Base-by-base conservation (phyloP, 2,329 filamentous ascomycete genomes). In the Fusarium sp. region DNA sequence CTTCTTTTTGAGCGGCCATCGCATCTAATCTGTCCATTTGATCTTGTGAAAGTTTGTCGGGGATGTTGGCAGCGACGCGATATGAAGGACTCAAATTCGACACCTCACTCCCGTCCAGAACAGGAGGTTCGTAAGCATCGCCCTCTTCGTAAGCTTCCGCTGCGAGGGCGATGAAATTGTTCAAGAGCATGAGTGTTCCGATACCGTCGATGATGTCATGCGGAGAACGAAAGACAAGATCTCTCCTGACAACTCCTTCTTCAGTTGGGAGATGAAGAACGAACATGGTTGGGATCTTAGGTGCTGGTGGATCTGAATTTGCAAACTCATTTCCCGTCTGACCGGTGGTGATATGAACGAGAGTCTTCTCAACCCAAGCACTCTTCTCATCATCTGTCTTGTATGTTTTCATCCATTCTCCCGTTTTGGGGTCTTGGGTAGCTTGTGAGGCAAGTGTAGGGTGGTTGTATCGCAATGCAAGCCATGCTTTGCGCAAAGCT, bases 191-290 rank as follows among this genome's bases (percentile, higher is more conserved):
- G 5, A 82, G 73, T 3, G 79, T 78, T 8, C 80, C 81, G 4
- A 82, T 77, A 0, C 81, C 80, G 32, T 82, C 81, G 8, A 82
- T 77, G n/a, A 81, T 76, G 13, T 82, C 79, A 51, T 82, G 80
- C 1, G 78, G 78, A 3, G 77, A 78, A 1, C 80, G 77, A 18
- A 82, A 69, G 7, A 82, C 68, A 1, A 81, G 60, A 34, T 82
- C 80, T 3, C 75, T 74, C 1, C 71, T 75, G 11, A 28, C 1
- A 1, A 1, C 10, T 1, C 9, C 21, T 4, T 3, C 10, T 8
- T 27, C 10, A 1, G 13, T 0, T 2, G 72, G 65, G 1, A 71
- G 71, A 14, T 62, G 55, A 5, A 81, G 21, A 9, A 81, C 65
- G 41, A 79, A 80, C 16, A 82, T 66, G 0, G 78, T 80, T 3